phyloP scores from a whole-genome alignment of 106 monocot species.

The Dendrobium chrysotoxum region DNA sequence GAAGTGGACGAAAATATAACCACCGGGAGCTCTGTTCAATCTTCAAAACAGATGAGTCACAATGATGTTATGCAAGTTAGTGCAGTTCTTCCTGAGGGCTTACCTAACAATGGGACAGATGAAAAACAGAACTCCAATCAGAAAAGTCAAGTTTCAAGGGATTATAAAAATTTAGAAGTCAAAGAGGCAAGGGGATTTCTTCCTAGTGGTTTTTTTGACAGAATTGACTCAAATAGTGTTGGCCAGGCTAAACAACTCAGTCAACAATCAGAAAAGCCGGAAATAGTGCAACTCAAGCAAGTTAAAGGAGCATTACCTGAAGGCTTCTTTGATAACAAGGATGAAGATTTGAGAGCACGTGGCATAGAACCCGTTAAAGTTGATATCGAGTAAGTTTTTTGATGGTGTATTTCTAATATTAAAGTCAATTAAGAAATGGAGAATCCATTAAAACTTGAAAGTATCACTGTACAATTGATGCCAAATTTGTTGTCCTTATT shows the following conservation, averaged over 20 bases:
- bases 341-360: conserved; percentile 92
- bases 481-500: neutral
- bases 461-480: neutral
- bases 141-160: conserved; percentile 16
- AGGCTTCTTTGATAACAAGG: conserved; percentile 98
- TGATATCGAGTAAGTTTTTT: conserved; percentile 69
- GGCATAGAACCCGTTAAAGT: conserved; percentile 88
- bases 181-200: conserved; percentile 37
- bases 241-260: neutral
- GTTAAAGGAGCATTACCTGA: conserved; percentile 69
- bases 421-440: no score
- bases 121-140: neutral
- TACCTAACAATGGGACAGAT: conserved; percentile 16
- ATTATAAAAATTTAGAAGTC: conserved; percentile 9
- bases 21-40: conserved; percentile 9
- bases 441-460: no score
- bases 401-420: neutral
- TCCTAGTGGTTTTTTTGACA: conserved; percentile 73
- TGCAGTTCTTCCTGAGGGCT: conserved; percentile 23
- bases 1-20: conserved; percentile 2
- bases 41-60: conserved; percentile 12
- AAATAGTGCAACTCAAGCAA: conserved; percentile 19
- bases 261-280: conserved; percentile 9
- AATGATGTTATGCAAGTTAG: conserved; percentile 24
- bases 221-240: conserved; percentile 31